Evolutionary conservation across 116 monocot species (phyloP), one percentile per base, ranked within the genome.

Genomic region (Trichopus zeylanicus): DNA sequence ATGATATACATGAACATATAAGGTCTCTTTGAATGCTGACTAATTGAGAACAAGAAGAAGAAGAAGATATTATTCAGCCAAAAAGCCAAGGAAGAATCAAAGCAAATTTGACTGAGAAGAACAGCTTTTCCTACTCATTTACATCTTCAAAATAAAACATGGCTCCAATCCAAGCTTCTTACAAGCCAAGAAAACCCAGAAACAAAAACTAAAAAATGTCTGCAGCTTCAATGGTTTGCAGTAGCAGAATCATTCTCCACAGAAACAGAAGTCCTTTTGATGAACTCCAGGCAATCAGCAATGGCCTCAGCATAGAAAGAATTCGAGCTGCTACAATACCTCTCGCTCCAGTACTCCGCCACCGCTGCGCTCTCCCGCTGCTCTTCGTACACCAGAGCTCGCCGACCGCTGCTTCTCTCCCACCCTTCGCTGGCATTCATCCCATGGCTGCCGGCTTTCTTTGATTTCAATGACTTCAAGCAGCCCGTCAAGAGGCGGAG

Each of bases 221-320:
- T 16, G 42, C 13, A 42, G 42, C 13, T 16, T 13, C 42, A 42
- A 24, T n/a, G 26, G 21, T 24, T 24, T 2, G 31, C 4, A 33
- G 7, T 32, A 18, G n/a, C 21, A 20, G 19, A 0, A 59, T 23
- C 16, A 56, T 55, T 26, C 28, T 56, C 31, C 7, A 56, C 31
- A 3, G 59, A 63, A 4, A 33, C 51, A 42, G 63, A 68, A 28
- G 70, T 57, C 6, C 65, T 64, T 60, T 60, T 76, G 55, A 76
- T 76, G 70, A 76, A 76, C 69, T 76, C 76, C 54, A 76, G 48
- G 46, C 76, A 76, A 54, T 76, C 76, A n/a, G 76, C 69, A 21
- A 76, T 76, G 18, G 76, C 76, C 31, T 76, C 70, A 24, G 55
- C 68, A 5, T 75, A 32, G 57, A 69, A 69, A 0, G 69, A 75